A percentile compares a stretch with the other conserved stretches of the same genome.
Evolutionary conservation across 164 flowering plant genomes (phyloP).

Genomic region (Berberis thunbergii): DNA sequence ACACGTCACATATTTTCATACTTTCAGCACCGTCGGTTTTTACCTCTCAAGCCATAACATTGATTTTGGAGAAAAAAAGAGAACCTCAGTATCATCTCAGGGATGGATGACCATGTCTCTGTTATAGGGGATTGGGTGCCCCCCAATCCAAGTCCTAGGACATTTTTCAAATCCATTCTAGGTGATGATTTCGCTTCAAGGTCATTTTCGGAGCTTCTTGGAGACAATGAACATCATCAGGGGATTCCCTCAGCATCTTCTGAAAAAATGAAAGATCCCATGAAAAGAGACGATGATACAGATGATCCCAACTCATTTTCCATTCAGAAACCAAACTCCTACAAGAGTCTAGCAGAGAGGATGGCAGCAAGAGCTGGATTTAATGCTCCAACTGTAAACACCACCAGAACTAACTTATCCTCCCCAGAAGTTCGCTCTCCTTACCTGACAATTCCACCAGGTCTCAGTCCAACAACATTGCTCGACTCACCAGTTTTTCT

Average conservation of each 20-base stretch:
- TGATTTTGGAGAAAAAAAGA: too few relatives aligned
- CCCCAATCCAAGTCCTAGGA: slow-evolving; percentile 47
- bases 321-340: slow-evolving; percentile 28
- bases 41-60: too few relatives aligned
- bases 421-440: slow-evolving; percentile 46
- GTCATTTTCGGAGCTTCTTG: slow-evolving; percentile 17
- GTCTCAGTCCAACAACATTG: slow-evolving; percentile 77
- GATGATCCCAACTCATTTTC: slow-evolving; percentile 2
- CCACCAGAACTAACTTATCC: slow-evolving; percentile 43
- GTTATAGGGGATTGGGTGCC: slow-evolving; percentile 68
- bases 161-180: slow-evolving; percentile 37
- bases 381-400: slow-evolving; percentile 64
- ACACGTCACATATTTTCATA: too few relatives aligned
- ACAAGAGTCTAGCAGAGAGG: slow-evolving; percentile 62
- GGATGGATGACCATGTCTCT: slow-evolving; percentile 52
- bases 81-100: slow-evolving; percentile 24
- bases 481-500: slow-evolving; percentile 89
- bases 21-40: too few relatives aligned
- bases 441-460: slow-evolving; percentile 71
- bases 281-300: slow-evolving; percentile 12
- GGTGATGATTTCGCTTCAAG: slow-evolving; percentile 32
- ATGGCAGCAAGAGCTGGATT: slow-evolving; percentile 86
- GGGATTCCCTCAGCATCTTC: slow-evolving; percentile 3
- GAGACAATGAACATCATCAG: slow-evolving; percentile 16
- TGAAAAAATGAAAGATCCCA: slow-evolving; percentile 12